Evolutionary conservation across 192 early-diverging fungal genomes (phyloP), one percentile per base, ranked within the genome.

Genomic region (Mortierella hygrophila): DNA sequence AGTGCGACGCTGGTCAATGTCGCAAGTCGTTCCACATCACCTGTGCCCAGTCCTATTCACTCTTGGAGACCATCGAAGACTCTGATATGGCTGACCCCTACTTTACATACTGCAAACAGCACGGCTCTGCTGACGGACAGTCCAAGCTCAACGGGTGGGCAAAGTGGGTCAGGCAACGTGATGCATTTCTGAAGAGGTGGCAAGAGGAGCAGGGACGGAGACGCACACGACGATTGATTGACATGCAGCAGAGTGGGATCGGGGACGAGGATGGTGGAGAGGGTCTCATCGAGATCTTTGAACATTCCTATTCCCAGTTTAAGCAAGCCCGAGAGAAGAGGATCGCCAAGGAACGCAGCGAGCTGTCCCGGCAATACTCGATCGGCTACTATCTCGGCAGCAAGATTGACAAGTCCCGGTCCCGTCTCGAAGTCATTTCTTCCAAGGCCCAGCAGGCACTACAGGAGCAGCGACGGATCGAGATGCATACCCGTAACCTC

Each of bases 31-130:
- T 91, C 37, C 90, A 91, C 70, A 85, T 90, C 37, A 89, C 90
- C 4, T 91, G 90, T 29, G 90, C 90, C 2, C 89, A 90, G 52
- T 75, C 85, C 18, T 88, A 82, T 23, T 89, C 82, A 35, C 85
- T 90, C 13, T 57, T 90, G 32, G 90, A 91, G 72, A 87, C 78
- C 20, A 75, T 88, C 8, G 90, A 91, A 40, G 89, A 91, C 32
- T 79, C 84, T 23, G 82, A 90, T 5, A 89, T 91, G 78, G 88
- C 90, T 3, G 88, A 91, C 52, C 90, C 90, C 11, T 91, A 91
- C 78, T 91, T 91, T 76, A 83, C 85, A 77, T 89, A 89, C 73
- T 91, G 90, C 76, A 82, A 82, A 54, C 77, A 88, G 26, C 90
- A 91, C 71, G 79, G 90, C 26, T 78, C 89, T 6, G 68, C 82